These are phyloP conservation scores for Ganoderma lucidum DNA, from an alignment of 1,284 basidiomycete species.

Conservation along the genomic window DNA sequence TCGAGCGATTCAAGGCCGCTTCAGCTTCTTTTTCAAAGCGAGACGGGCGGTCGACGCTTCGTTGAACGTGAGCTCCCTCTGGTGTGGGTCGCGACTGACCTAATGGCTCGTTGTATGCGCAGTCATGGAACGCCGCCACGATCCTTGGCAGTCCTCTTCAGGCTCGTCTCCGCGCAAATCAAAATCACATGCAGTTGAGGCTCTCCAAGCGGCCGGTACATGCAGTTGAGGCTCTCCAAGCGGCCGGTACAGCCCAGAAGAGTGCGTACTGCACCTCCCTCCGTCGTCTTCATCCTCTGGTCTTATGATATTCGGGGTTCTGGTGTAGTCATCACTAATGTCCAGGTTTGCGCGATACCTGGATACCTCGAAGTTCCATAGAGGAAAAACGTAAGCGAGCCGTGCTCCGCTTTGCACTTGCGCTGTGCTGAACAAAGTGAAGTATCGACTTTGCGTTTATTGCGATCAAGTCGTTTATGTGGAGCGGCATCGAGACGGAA, in stretches of 20 bases:
- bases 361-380: slow-evolving; percentile 71
- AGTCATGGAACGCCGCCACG: background rate
- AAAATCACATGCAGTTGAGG: slow-evolving; percentile 57
- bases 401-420: background rate
- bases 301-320: background rate
- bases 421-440: background rate
- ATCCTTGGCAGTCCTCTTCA: background rate
- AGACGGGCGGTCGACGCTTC: slow-evolving; percentile 57
- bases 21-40: slow-evolving; percentile 56
- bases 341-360: slow-evolving; percentile 64
- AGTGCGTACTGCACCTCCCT: slow-evolving; percentile 42
- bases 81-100: background rate
- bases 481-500: slow-evolving; percentile 60
- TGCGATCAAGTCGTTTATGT: slow-evolving; percentile 55
- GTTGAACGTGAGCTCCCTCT: slow-evolving; percentile 53
- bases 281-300: background rate
- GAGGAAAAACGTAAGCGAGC: slow-evolving; percentile 56
- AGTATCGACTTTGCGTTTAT: slow-evolving; percentile 62
- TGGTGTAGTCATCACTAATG: slow-evolving; percentile 60
- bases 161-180: slow-evolving; percentile 48
- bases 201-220: slow-evolving; percentile 48
- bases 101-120: slow-evolving; percentile 51
- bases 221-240: slow-evolving; percentile 23
- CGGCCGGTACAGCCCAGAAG: slow-evolving; percentile 63
- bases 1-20: slow-evolving; percentile 51